Evolutionary conservation across 768 basidiomycete species (phyloP).

Genomic region (Butyriboletus loyo): DNA sequence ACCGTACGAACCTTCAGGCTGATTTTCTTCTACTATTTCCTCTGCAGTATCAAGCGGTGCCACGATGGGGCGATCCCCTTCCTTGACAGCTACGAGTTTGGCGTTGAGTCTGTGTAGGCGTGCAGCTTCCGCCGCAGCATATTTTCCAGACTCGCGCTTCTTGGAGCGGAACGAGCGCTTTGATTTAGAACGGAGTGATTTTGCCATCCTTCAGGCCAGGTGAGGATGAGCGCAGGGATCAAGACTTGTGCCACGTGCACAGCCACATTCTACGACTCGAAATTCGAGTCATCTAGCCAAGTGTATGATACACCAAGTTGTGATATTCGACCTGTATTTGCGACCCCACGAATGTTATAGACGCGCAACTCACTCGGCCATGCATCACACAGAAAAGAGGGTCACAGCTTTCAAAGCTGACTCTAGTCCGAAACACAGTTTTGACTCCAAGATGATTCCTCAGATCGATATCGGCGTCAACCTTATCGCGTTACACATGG

Average conservation of each 20-base stretch:
- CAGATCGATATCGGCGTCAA: conserved; percentile 3
- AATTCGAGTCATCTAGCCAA: background rate
- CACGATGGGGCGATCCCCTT: conserved; percentile 28
- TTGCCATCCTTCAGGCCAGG: conserved; percentile 52
- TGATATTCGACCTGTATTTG: background rate
- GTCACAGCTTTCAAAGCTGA: background rate
- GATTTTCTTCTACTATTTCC: conserved; percentile 32
- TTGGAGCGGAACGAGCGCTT: conserved; percentile 76
- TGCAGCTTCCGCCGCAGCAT: conserved; percentile 74
- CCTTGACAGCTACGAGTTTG: conserved; percentile 55
- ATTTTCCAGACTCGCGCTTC: conserved; percentile 72
- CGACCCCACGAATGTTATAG: background rate
- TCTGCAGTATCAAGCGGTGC: conserved; percentile 29
- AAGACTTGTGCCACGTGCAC: background rate
- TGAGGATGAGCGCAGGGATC: background rate
- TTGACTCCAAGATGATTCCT: background rate
- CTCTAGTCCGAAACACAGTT: background rate
- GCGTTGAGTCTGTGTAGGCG: conserved; percentile 68
- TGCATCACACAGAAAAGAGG: background rate
- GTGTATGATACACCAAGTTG: too few species aligned
- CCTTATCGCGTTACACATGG: conserved; percentile 3
- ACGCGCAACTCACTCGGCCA: background rate
- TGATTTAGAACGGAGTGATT: conserved; percentile 78
- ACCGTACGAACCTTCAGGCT: conserved; percentile 57
- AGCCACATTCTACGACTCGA: conserved; percentile 2